Base-by-base conservation (phyloP, 2,329 filamentous ascomycete species). In the Monilinia fructicola region DNA sequence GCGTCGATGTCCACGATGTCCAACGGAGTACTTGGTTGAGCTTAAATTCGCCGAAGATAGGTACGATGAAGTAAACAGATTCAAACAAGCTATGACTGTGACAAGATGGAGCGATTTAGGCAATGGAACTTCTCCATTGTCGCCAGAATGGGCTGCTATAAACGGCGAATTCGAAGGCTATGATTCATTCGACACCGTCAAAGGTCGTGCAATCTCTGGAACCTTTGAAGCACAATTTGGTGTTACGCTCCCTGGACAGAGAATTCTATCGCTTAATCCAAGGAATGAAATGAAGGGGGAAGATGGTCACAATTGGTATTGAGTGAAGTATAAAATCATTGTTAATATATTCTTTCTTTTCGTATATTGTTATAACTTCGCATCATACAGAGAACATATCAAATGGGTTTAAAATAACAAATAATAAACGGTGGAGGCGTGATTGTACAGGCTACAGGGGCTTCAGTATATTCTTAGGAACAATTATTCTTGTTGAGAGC, bases 31-130 rank as follows among this genome's bases (percentile, higher is more conserved):
- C 68, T 76, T 88, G 14, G 79, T 87, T 58, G 85, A 88, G 73
- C 74, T 88, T 9, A 85, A 84, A 68, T 77, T 88, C 67, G 78
- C 82, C 2, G 86, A 89, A 74, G 85, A 88, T 69, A 80, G 77
- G 56, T 75, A 73, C 38, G 78, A 83, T 71, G 74, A 78, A 9
- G 69, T 76, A 48, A 72, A 78, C 14, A 76, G 78, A 3, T 89
- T 89, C 76, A 86, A 84, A 71, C 85, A 88, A 66, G 82, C 83
- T 1, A 81, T 89, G 64, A 80, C 86, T 5, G 82, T 87, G 5
- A 88, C 85, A 10, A 77, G 86, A 23, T 89, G 86, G 86, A 83
- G 81, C 68, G 86, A 89, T 75, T 73, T 89, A 21, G 86, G 86
- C 1, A 80, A 86, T 74, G 84, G 84, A 1, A 79, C 76, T 2